phyloP scores from a whole-genome alignment of 1,139 yeast species.

The Scheffersomyces titani region DNA sequence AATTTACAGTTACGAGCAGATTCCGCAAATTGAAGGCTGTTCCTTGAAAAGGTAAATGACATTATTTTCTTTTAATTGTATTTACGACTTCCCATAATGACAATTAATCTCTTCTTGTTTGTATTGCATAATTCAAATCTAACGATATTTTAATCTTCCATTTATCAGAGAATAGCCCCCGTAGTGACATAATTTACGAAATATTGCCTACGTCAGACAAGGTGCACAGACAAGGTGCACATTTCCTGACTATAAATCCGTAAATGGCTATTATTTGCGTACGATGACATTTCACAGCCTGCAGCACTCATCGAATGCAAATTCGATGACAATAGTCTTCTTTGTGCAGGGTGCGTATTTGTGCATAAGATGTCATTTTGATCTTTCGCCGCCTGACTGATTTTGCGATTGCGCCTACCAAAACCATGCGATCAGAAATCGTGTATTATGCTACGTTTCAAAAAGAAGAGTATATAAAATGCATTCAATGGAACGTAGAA shows the following conservation, averaged over 20 bases:
- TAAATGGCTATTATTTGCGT: background rate
- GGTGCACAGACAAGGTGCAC: background rate
- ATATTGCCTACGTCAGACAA: background rate
- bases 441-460: background rate
- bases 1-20: background rate
- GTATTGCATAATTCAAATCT: background rate
- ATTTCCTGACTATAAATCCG: background rate
- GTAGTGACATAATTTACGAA: background rate
- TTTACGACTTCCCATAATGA: background rate
- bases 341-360: background rate
- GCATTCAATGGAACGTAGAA: background rate
- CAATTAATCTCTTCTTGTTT: background rate
- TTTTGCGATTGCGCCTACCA: background rate
- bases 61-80: background rate
- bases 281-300: background rate
- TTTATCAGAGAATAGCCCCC: background rate
- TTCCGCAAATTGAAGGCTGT: background rate
- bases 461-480: background rate
- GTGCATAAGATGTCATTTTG: background rate
- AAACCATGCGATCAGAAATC: background rate
- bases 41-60: background rate
- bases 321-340: background rate
- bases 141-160: background rate
- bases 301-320: background rate
- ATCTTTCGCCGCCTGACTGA: background rate